Conservation (phyloP, 2,329 filamentous ascomycete species). For the Arthroderma uncinatum region DNA sequence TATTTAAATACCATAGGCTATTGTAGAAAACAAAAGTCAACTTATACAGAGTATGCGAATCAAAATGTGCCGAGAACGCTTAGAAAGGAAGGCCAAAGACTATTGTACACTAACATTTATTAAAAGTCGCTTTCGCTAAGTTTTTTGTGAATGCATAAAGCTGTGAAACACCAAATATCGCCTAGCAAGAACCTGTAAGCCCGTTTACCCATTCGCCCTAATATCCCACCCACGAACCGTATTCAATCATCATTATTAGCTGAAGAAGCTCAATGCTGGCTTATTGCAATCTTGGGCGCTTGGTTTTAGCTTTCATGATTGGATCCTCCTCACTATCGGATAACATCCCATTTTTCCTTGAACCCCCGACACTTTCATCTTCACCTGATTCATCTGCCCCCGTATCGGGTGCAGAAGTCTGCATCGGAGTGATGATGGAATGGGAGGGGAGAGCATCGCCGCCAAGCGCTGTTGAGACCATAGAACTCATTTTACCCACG, state of each 20-base stretch:
- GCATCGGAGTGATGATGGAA: background rate
- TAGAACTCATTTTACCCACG: conserved; percentile 29
- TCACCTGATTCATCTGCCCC: background rate
- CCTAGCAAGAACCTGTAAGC: no score
- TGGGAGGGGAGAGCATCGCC: background rate
- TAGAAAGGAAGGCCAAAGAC: no score
- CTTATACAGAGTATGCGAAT: background rate
- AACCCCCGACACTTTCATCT: background rate
- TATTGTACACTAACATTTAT: background rate
- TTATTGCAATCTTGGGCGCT: background rate
- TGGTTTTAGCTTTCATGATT: background rate
- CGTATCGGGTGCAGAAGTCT: background rate
- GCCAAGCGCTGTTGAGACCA: conserved; percentile 30
- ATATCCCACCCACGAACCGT: no score
- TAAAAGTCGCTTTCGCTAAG: background rate
- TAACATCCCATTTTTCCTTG: background rate
- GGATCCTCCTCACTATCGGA: background rate
- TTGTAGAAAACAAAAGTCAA: background rate
- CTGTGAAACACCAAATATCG: background rate
- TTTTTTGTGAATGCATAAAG: background rate
- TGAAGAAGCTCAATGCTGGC: no score
- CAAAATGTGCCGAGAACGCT: background rate
- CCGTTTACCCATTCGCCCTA: no score
- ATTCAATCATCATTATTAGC: no score
- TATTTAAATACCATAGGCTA: background rate